phyloP scores from a whole-genome alignment of 306 rosid species.

The Casuarina glauca region DNA sequence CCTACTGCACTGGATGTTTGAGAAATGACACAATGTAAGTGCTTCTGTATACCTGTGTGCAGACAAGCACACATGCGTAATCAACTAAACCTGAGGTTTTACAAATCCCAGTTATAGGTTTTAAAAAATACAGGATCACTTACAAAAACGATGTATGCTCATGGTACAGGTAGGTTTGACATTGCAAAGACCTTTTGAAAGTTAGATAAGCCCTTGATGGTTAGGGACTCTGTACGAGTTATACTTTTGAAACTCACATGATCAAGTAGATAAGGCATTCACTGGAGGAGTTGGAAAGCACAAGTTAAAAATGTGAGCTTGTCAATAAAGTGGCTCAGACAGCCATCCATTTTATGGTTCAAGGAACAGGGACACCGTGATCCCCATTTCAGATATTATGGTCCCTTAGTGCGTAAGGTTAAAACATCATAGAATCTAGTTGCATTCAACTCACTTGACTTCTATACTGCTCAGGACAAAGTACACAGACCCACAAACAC shows the following conservation, averaged over 20 bases:
- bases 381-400: neutral
- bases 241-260: neutral
- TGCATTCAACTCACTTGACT: slow-evolving; percentile 12
- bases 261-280: slow-evolving; percentile 14
- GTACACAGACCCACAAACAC: too few relatives aligned
- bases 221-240: slow-evolving; percentile 7
- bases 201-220: neutral
- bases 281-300: slow-evolving; percentile 10
- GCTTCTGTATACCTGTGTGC: neutral
- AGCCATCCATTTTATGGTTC: neutral
- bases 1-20: neutral
- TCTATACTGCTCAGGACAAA: neutral
- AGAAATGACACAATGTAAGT: neutral
- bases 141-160: neutral
- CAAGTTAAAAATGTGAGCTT: neutral
- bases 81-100: neutral
- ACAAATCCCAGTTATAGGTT: neutral
- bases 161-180: neutral
- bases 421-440: neutral
- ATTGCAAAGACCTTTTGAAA: neutral
- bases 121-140: neutral
- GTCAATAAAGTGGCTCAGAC: neutral
- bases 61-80: neutral
- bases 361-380: neutral
- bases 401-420: neutral